Evolutionary conservation across 345 rosid genomes (phyloP).

Genomic region (Hypericum perforatum): DNA sequence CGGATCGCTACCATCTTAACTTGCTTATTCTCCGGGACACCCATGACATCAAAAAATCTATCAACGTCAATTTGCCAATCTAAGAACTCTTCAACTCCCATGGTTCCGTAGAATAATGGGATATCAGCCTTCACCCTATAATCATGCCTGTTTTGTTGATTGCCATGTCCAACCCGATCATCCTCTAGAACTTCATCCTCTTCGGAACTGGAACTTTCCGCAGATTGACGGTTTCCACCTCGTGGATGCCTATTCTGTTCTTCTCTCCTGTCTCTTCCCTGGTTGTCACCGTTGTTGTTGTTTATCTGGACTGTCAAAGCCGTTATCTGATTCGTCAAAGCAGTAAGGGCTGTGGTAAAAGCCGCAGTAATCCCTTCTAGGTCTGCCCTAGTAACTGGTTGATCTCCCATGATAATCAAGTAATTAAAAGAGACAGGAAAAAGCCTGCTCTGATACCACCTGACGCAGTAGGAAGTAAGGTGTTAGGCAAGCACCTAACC

Average conservation of each 20-base stretch:
- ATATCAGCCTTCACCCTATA: no score
- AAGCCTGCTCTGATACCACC: no score
- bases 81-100: no score
- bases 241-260: not conserved
- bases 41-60: no score
- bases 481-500: no score
- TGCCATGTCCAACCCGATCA: not conserved
- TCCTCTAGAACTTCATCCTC: not conserved
- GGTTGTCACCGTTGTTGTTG: not conserved
- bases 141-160: no score
- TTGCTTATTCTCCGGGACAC: no score
- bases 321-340: not conserved
- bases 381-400: not conserved
- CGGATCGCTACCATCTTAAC: no score
- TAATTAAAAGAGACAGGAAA: not conserved
- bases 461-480: no score
- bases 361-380: not conserved
- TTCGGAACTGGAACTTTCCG: not conserved
- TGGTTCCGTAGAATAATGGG: no score
- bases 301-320: no score
- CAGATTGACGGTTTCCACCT: not conserved
- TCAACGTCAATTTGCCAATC: no score
- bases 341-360: constrained; percentile 1
- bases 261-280: not conserved
- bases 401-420: not conserved